Evolutionary conservation across 768 basidiomycete genomes (phyloP).

Genomic region (Boletellus emodensis): DNA sequence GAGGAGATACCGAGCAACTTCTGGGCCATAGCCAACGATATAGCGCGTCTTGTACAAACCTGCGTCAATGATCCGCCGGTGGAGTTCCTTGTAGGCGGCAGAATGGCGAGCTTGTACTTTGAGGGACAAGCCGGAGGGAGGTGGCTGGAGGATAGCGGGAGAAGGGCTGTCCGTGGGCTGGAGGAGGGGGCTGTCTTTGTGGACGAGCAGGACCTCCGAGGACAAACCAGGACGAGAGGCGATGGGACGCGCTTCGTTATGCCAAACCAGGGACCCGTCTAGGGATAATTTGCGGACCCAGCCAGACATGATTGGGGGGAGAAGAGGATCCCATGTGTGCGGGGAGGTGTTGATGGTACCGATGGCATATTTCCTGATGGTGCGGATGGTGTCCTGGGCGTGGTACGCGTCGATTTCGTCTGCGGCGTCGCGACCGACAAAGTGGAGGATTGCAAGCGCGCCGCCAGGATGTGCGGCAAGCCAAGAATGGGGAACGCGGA

Average conservation of each 20-base stretch:
- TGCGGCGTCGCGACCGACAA: constrained; percentile 90
- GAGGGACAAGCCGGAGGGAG: constrained; percentile 52
- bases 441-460: constrained; percentile 83
- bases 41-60: constrained; percentile 85
- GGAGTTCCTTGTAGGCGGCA: constrained; percentile 75
- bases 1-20: constrained; percentile 71
- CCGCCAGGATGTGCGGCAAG: constrained; percentile 90
- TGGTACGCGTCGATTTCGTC: constrained; percentile 96
- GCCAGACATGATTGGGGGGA: constrained; percentile 83
- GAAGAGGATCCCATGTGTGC: constrained; percentile 64
- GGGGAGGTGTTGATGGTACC: constrained; percentile 60
- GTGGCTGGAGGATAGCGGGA: constrained; percentile 45
- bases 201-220: constrained; percentile 66
- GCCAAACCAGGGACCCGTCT: constrained; percentile 49
- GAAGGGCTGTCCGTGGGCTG: constrained; percentile 37
- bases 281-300: constrained; percentile 61
- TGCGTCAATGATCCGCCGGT: constrained; percentile 67
- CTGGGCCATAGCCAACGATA: constrained; percentile 87
- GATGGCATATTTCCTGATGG: constrained; percentile 50
- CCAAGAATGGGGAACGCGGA: constrained; percentile 70
- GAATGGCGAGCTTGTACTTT: constrained; percentile 64
- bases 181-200: constrained; percentile 32
- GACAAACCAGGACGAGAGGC: constrained; percentile 30
- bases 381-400: constrained; percentile 36
- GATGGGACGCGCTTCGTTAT: constrained; percentile 53